phyloP scores from a whole-genome alignment of 1,139 yeast species.

The Tardiomyces digboiensis region DNA sequence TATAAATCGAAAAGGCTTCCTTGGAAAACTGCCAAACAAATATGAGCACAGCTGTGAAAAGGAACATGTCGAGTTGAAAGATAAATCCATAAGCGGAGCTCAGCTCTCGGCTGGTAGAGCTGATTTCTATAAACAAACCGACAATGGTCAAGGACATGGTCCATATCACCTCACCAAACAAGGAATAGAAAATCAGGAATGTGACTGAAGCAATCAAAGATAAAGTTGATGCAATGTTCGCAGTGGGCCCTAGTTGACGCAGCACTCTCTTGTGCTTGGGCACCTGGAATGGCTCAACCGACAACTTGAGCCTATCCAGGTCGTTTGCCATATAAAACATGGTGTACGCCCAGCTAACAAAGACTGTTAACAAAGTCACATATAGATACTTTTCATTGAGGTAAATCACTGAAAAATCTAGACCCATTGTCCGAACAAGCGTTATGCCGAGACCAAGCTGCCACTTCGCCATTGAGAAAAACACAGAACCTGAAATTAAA shows the following conservation, averaged over 20 bases:
- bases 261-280: neutral
- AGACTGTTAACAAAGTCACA: neutral
- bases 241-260: neutral
- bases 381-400: neutral
- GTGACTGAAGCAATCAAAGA: slow-evolving; percentile 21
- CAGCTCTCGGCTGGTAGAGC: slow-evolving; percentile 26
- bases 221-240: neutral
- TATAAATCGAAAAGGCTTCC: slow-evolving; percentile 57
- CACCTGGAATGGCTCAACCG: neutral
- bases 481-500: neutral
- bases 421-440: neutral
- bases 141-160: slow-evolving; percentile 12
- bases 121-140: slow-evolving; percentile 16
- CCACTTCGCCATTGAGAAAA: neutral
- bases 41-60: slow-evolving; percentile 31
- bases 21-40: slow-evolving; percentile 54
- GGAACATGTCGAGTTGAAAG: slow-evolving; percentile 28
- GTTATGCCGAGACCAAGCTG: neutral
- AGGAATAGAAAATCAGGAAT: slow-evolving; percentile 39
- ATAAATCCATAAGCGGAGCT: slow-evolving; percentile 33
- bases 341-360: neutral
- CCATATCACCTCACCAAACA: slow-evolving; percentile 39
- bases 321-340: neutral
- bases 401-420: neutral
- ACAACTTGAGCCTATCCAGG: neutral